phyloP scores from a whole-genome alignment of 2,329 filamentous ascomycete genomes.

The Bisporella sp. region DNA sequence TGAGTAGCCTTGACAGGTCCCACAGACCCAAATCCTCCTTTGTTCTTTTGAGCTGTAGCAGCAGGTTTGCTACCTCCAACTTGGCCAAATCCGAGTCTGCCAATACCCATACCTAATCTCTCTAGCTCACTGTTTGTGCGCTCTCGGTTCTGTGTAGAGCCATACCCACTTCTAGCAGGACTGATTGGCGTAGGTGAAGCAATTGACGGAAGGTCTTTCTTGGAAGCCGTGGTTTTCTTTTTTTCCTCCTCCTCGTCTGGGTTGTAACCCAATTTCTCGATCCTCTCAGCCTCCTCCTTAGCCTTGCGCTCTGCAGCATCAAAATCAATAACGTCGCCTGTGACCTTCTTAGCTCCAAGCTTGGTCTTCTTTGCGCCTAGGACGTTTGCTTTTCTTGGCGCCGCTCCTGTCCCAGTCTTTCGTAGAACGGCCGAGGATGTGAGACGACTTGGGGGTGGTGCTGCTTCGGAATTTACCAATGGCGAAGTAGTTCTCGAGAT shows the following conservation, averaged over 20 bases:
- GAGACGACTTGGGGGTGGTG: conserved; percentile 57
- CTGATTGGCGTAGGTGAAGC: conserved; percentile 68
- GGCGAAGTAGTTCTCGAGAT: conserved; percentile 77
- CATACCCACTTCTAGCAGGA: conserved; percentile 55
- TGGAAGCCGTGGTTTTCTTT: conserved; percentile 34
- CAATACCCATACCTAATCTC: conserved; percentile 63
- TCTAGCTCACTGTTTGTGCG: conserved; percentile 76
- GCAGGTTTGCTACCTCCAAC: conserved; percentile 23
- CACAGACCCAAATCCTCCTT: conserved; percentile 81
- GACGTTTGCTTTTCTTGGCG: conserved; percentile 77
- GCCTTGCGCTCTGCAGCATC: conserved; percentile 96
- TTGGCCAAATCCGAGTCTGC: conserved; percentile 26
- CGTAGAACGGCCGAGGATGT: conserved; percentile 76
- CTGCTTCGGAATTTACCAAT: conserved; percentile 54
- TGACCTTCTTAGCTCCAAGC: conserved; percentile 89
- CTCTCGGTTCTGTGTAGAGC: conserved; percentile 49
- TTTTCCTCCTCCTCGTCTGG: conserved; percentile 68
- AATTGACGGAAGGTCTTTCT: conserved; percentile 50
- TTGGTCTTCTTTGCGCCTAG: conserved; percentile 81
- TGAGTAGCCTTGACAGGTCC: conserved; percentile 63
- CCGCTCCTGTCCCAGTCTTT: conserved; percentile 53
- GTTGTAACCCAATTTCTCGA: conserved; percentile 92
- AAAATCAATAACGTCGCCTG: conserved; percentile 78
- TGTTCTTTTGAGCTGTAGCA: conserved; percentile 39
- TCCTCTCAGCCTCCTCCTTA: conserved; percentile 93